Evolutionary conservation across 2,329 filamentous ascomycete genomes (phyloP), one percentile per base, ranked within the genome.

Genomic region (Cladophialophora chaetospira): DNA sequence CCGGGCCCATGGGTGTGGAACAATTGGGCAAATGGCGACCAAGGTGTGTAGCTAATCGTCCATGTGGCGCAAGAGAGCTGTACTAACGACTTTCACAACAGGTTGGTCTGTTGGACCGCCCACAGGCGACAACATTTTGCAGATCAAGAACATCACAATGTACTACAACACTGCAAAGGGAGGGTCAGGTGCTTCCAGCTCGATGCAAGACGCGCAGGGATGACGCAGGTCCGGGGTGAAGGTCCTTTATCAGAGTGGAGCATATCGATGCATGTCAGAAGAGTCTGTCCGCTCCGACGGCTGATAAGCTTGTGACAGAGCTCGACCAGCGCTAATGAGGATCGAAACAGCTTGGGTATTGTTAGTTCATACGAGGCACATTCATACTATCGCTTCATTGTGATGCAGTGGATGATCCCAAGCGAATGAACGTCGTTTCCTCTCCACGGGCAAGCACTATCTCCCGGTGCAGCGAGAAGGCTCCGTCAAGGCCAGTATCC

Each of bases 11-110:
- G 63, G 63, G 38, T 66, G 5, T 66, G 64, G 64, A 65, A 63
- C 48, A 62, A 64, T 38, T 65, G 64, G 63, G 42, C 63, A 10
- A 65, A 65, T 48, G 60, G 63, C 23, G 57, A 65, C 15, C 51
- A 57, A 43, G 61, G 63, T 63, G 31, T 33, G 57, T 54, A 45
- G 29, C 15, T 11, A 21, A 17, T 28, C n/a, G 21, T 13, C 23
- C 10, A 4, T 5, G 29, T n/a, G 26, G 23, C 21, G 17, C 35
- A 35, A 13, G 11, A 38, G 26, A 5, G 19, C 21, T 5, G 31
- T 26, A 13, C 42, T 55, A 28, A 53, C 43, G 31, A 44, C 29
- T 13, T 13, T 15, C n/a, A 13, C 21, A 28, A 33, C 28, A 58
- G 56, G 53, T 23, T 66, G 62, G 62, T 57, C 62, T 23, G 46